Percentiles rank a stretch among this genome's conserved stretches.
Evolutionary conservation across 1,139 yeast species (phyloP).

Genomic region (Suhomyces maxii): DNA sequence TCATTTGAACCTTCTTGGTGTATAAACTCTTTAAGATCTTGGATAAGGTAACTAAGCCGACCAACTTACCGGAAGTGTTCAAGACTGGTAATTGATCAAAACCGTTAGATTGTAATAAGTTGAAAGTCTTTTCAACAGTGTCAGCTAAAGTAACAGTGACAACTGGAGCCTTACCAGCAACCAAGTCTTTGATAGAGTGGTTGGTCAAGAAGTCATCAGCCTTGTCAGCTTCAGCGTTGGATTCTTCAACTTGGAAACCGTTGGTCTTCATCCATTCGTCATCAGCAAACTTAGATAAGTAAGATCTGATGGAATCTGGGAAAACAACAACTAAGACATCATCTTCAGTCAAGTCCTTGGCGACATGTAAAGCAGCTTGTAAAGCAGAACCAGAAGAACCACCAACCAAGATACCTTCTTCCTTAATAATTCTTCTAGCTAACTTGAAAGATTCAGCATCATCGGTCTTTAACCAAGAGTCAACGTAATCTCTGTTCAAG

Average conservation of each 20-base stretch:
- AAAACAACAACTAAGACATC: constrained; percentile 79
- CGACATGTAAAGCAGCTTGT: constrained; percentile 75
- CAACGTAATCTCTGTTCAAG: constrained; percentile 64
- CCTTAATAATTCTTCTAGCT: constrained; percentile 80
- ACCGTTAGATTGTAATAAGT: constrained; percentile 71
- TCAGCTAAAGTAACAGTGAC: constrained; percentile 69
- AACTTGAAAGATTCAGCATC: constrained; percentile 78
- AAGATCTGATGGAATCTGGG: constrained; percentile 88
- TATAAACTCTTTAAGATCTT: constrained; percentile 69
- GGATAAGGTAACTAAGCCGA: constrained; percentile 79
- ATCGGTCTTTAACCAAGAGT: constrained; percentile 84
- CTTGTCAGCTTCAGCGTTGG: constrained; percentile 45
- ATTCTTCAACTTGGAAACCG: constrained; percentile 59
- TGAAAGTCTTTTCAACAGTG: constrained; percentile 65
- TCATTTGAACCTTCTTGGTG: constrained; percentile 57
- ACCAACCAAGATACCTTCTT: constrained; percentile 87
- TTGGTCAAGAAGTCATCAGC: constrained; percentile 51
- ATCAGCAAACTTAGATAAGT: constrained; percentile 84
- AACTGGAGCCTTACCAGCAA: constrained; percentile 70
- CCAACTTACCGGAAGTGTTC: constrained; percentile 56
- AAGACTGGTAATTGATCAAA: constrained; percentile 87
- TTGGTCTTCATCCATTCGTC: constrained; percentile 90
- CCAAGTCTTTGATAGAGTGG: constrained; percentile 64
- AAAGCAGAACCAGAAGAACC: constrained; percentile 87
- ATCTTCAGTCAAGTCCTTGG: constrained; percentile 67